phyloP scores from a whole-genome alignment of 192 early-diverging fungal species.

The Coemansia sp. region DNA sequence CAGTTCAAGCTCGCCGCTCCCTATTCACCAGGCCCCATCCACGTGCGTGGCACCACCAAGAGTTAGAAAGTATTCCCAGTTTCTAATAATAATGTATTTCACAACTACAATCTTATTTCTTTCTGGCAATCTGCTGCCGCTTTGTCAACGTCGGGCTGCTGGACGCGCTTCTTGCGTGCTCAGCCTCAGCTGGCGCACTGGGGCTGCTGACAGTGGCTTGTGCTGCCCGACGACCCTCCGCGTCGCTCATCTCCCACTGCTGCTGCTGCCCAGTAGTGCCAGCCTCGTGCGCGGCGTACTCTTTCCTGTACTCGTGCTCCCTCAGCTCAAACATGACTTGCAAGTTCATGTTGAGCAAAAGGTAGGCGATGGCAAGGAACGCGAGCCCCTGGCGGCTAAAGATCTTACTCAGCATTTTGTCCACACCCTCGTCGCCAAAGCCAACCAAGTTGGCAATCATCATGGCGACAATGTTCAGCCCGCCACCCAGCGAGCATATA shows the following conservation, averaged over 20 bases:
- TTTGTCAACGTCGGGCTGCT: conserved; percentile 20
- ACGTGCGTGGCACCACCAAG: conserved; percentile 5
- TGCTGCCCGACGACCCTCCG: neutral
- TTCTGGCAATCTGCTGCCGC: conserved; percentile 2
- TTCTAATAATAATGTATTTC: too few species aligned
- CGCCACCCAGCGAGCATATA: conserved; percentile 78
- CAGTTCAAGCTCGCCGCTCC: conserved; percentile 10
- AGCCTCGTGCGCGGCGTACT: conserved; percentile 8
- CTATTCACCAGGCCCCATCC: conserved; percentile 12
- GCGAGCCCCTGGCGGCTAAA: conserved; percentile 48
- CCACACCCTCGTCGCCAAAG: conserved; percentile 87
- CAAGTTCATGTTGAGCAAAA: conserved; percentile 59
- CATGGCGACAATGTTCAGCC: conserved; percentile 89
- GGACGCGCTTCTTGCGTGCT: neutral
- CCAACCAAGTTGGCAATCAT: conserved; percentile 97
- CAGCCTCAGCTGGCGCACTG: neutral
- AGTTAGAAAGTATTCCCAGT: neutral
- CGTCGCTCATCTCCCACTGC: conserved; percentile 16
- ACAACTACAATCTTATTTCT: too few species aligned
- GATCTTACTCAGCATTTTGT: conserved; percentile 66
- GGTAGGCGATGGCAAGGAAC: conserved; percentile 53
- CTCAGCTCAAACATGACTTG: conserved; percentile 83
- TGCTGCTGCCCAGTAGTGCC: neutral
- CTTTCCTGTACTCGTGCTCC: conserved; percentile 62
- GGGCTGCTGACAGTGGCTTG: neutral